phyloP scores from a whole-genome alignment of 2,329 filamentous ascomycete genomes.

The Colletotrichum spaethianum region DNA sequence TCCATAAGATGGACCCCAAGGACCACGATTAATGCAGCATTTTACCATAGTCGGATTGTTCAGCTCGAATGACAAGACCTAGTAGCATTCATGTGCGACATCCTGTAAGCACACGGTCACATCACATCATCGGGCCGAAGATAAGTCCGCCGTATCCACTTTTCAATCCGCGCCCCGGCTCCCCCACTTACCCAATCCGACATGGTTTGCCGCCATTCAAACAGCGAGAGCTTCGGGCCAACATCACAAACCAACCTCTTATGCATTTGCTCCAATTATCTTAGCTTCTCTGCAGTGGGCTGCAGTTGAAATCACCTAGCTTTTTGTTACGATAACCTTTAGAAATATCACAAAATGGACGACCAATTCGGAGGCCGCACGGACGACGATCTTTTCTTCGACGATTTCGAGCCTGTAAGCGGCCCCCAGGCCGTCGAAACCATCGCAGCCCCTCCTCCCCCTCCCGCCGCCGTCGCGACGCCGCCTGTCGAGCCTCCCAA shows the following conservation, averaged over 20 bases:
- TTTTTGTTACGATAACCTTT: constrained; percentile 4
- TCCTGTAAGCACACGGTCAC: neutral
- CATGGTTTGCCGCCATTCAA: constrained; percentile 28
- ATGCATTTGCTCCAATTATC: constrained; percentile 5
- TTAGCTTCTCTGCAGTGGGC: neutral
- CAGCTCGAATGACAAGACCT: neutral
- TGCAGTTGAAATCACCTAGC: neutral
- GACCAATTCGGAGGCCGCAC: constrained; percentile 74
- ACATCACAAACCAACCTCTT: constrained; percentile 23
- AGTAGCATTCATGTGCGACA: neutral
- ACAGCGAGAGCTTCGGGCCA: constrained; percentile 23
- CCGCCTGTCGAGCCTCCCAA: constrained; percentile 26
- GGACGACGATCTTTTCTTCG: constrained; percentile 74
- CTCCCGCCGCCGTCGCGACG: constrained; percentile 27
- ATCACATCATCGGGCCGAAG: constrained; percentile 3
- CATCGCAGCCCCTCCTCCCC: constrained; percentile 19
- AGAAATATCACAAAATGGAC: constrained; percentile 60
- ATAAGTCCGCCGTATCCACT: neutral
- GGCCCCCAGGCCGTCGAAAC: constrained; percentile 24
- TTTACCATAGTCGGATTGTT: neutral
- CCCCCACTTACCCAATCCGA: constrained; percentile 37
- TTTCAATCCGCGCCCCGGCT: neutral
- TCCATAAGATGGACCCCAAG: neutral
- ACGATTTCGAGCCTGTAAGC: constrained; percentile 69
- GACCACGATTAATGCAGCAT: neutral